Evolutionary conservation across 257 asterid genomes (phyloP).

Genomic region (Nicotiana sylvestris): DNA sequence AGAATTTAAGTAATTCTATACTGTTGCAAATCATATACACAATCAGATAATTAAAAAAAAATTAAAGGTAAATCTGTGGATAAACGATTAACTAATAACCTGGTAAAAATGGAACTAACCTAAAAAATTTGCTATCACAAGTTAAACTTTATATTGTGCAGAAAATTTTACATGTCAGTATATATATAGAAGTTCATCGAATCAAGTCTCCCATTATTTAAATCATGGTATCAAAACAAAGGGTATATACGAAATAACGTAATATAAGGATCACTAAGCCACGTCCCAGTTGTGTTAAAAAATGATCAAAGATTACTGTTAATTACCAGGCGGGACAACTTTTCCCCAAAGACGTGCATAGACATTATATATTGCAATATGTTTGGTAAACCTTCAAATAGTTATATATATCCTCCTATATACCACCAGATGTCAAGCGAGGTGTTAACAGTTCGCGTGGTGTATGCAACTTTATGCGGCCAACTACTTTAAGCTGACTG

Average conservation of each 20-base stretch:
- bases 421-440: background rate
- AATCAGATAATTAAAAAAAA: no score
- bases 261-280: background rate
- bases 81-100: no score
- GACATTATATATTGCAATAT: background rate
- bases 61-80: no score
- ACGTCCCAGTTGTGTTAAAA: background rate
- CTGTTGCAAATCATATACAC: no score
- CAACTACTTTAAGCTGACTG: background rate
- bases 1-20: no score
- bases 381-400: background rate
- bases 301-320: background rate
- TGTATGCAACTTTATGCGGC: background rate
- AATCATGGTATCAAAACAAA: background rate
- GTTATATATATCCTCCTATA: no score
- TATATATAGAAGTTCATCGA: background rate
- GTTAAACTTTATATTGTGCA: no score
- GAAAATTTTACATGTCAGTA: no score
- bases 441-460: background rate
- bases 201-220: background rate
- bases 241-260: background rate
- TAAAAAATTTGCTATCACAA: no score
- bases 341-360: background rate
- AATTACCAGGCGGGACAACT: background rate
- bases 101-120: no score